These are phyloP conservation scores for Clarireedia hainanense DNA, from an alignment of 2,329 filamentous ascomycete species.

Conservation along the genomic window DNA sequence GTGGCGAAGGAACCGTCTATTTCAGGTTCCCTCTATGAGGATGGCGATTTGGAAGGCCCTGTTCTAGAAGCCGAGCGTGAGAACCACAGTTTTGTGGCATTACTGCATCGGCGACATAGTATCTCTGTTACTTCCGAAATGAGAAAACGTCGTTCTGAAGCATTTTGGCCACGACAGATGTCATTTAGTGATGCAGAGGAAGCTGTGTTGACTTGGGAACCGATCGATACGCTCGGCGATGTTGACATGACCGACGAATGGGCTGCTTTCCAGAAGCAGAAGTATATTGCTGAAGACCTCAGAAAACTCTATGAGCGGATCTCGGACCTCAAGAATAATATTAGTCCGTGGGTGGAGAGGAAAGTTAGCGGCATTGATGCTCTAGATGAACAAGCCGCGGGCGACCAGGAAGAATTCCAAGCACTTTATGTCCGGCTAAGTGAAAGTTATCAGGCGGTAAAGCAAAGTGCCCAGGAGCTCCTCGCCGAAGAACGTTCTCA, in stretches of 20 bases:
- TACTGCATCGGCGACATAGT: conserved; percentile 57
- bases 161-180: conserved; percentile 61
- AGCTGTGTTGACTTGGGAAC: conserved; percentile 60
- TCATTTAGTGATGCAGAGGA: conserved; percentile 72
- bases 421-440: conserved; percentile 60
- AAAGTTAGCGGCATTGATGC: conserved; percentile 48
- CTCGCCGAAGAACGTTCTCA: conserved; percentile 60
- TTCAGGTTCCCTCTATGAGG: conserved; percentile 50
- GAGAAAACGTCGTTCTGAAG: conserved; percentile 40
- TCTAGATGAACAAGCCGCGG: conserved; percentile 54
- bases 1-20: conserved; percentile 43
- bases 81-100: conserved; percentile 36
- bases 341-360: conserved; percentile 53
- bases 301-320: conserved; percentile 47
- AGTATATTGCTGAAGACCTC: conserved; percentile 43
- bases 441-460: conserved; percentile 62
- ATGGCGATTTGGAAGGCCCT: conserved; percentile 49
- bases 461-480: conserved; percentile 59
- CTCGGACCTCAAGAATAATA: conserved; percentile 40
- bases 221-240: conserved; percentile 38
- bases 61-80: conserved; percentile 42
- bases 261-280: conserved; percentile 30
- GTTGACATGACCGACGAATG: conserved; percentile 26
- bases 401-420: conserved; percentile 59
- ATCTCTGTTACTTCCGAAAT: conserved; percentile 33